These are phyloP conservation scores for Taphrina wiesneri DNA, from an alignment of 1,139 yeast species.

Conservation along the genomic window DNA sequence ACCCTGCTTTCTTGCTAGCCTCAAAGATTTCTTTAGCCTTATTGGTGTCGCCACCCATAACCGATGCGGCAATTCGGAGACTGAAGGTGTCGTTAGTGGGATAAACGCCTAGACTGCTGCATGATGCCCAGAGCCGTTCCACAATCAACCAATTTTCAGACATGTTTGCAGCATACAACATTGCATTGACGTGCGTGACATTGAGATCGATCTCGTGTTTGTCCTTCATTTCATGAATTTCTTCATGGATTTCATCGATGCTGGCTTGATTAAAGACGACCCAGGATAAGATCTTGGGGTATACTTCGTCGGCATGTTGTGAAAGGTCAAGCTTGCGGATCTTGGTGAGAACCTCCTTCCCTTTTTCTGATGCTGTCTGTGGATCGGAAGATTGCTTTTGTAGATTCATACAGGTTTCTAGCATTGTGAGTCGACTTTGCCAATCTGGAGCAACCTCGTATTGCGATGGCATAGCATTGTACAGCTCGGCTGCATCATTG, in stretches of 20 bases:
- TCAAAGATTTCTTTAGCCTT: constrained; percentile 12
- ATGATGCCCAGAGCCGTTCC: constrained; percentile 19
- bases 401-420: constrained; percentile 15
- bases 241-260: neutral
- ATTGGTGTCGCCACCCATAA: neutral
- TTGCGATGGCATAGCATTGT: constrained; percentile 4
- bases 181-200: constrained; percentile 16
- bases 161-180: constrained; percentile 19
- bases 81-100: constrained; percentile 20
- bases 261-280: constrained; percentile 6
- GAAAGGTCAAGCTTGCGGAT: neutral
- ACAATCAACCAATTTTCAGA: constrained; percentile 11
- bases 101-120: neutral
- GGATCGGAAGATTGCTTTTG: neutral
- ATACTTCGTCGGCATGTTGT: constrained; percentile 5
- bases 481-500: constrained; percentile 9
- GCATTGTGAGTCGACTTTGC: neutral
- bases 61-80: constrained; percentile 13
- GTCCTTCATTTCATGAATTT: constrained; percentile 1
- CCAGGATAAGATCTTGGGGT: constrained; percentile 17
- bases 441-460: neutral
- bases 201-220: neutral
- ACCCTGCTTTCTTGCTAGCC: constrained; percentile 16
- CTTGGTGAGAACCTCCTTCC: neutral
- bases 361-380: neutral